Percentiles rank a stretch among this genome's conserved stretches.
Conservation (phyloP, 805 yeast genomes). For the Ogataea degrootiae region DNA sequence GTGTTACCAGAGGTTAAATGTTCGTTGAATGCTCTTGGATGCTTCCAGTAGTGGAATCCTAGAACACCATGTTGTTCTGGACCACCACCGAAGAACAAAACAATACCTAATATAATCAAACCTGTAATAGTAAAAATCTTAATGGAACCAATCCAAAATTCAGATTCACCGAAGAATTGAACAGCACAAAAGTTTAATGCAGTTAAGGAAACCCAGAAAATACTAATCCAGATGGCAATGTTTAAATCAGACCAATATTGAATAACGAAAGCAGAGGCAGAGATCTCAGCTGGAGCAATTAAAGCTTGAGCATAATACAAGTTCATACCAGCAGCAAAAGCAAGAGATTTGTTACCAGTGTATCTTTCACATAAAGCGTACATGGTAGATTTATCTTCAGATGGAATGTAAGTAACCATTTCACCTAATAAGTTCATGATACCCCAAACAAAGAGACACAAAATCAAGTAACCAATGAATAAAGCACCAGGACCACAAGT, state of each 20-base stretch:
- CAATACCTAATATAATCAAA: conserved; percentile 49
- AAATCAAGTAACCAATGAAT: conserved; percentile 55
- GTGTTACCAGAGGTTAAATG: conserved; percentile 48
- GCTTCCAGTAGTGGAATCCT: conserved; percentile 41
- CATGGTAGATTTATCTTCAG: conserved; percentile 61
- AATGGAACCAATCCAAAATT: conserved; percentile 62
- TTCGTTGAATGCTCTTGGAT: conserved; percentile 42
- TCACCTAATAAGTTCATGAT: conserved; percentile 65
- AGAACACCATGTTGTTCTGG: conserved; percentile 41
- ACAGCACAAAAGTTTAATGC: conserved; percentile 49
- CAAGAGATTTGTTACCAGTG: conserved; percentile 47
- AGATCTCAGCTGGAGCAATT: conserved; percentile 56
- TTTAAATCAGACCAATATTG: conserved; percentile 57
- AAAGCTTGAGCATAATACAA: conserved; percentile 44
- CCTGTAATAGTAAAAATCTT: conserved; percentile 65
- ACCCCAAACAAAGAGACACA: conserved; percentile 60
- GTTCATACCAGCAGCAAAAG: conserved; percentile 53
- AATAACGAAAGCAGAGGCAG: conserved; percentile 60
- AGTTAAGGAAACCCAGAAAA: conserved; percentile 45
- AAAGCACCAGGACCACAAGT: conserved; percentile 37
- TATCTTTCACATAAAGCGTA: conserved; percentile 39
- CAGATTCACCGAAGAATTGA: conserved; percentile 46
- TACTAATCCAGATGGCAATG: conserved; percentile 56
- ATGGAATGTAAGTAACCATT: conserved; percentile 58
- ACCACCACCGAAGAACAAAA: conserved; percentile 63